These are phyloP conservation scores for Chlorophyllum brunneum DNA, from an alignment of 768 basidiomycete species.

Conservation along the genomic window DNA sequence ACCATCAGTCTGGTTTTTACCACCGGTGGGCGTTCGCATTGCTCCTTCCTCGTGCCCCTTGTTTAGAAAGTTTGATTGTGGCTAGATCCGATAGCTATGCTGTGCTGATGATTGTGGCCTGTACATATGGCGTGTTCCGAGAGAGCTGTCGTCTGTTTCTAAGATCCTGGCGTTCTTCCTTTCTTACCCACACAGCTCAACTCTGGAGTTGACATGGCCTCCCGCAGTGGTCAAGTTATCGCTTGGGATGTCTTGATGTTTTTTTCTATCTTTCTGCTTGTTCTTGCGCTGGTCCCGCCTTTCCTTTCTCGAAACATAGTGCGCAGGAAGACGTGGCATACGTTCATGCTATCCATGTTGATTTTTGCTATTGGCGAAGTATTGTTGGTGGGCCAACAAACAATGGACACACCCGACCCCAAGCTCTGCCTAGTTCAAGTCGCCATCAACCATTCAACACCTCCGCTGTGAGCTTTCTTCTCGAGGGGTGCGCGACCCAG, in stretches of 20 bases:
- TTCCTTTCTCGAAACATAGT: slow-evolving; percentile 1
- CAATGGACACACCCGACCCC: background rate
- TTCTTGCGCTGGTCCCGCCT: slow-evolving; percentile 8
- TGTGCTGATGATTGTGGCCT: background rate
- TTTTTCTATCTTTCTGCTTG: slow-evolving; percentile 4
- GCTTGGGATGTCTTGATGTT: slow-evolving; percentile 10
- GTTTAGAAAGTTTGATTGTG: no score
- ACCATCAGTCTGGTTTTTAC: no score
- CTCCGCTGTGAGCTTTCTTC: background rate
- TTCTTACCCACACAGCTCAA: background rate
- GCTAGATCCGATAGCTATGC: background rate
- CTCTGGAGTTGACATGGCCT: slow-evolving; percentile 8
- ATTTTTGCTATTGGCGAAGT: background rate
- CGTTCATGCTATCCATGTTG: slow-evolving; percentile 1
- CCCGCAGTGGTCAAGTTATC: background rate
- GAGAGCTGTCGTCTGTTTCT: background rate
- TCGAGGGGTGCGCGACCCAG: background rate
- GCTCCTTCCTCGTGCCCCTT: no score
- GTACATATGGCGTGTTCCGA: background rate
- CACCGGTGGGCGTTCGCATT: no score
- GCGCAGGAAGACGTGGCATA: slow-evolving; percentile 12
- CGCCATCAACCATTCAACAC: background rate
- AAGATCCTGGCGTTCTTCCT: background rate
- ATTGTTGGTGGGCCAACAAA: slow-evolving; percentile 1
- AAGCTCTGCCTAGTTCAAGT: slow-evolving; percentile 5